phyloP scores from a whole-genome alignment of 768 basidiomycete species.

The Tephrocybe sp. region DNA sequence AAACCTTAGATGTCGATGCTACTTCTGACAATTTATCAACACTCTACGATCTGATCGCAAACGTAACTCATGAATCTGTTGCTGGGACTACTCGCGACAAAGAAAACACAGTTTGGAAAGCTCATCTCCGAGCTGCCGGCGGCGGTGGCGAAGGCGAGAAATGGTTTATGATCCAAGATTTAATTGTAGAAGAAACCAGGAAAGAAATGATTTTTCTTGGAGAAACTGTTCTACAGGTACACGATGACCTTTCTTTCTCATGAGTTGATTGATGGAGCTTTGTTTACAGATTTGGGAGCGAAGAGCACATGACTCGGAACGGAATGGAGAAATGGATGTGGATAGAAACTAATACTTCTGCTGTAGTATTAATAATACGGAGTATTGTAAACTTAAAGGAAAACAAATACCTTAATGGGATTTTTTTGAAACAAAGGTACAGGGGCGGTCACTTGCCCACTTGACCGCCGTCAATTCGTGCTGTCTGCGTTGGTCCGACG shows the following conservation, averaged over 20 bases:
- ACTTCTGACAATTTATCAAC: slow-evolving; percentile 58
- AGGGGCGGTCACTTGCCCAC: no score
- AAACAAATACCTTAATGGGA: no score
- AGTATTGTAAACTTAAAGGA: not conserved
- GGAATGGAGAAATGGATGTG: slow-evolving; percentile 31
- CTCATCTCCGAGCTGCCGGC: slow-evolving; percentile 74
- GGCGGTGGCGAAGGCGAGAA: slow-evolving; percentile 83
- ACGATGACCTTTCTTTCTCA: slow-evolving; percentile 8
- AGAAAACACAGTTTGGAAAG: slow-evolving; percentile 91
- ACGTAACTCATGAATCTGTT: slow-evolving; percentile 92
- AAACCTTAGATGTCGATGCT: slow-evolving; percentile 72
- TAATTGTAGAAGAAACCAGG: slow-evolving; percentile 94
- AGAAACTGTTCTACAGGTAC: slow-evolving; percentile 93
- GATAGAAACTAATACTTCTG: slow-evolving; percentile 23
- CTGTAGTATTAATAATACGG: not conserved
- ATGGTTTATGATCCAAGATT: slow-evolving; percentile 96
- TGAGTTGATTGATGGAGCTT: slow-evolving; percentile 13
- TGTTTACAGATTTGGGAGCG: slow-evolving; percentile 62
- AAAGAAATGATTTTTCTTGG: slow-evolving; percentile 98
- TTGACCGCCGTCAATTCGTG: not conserved
- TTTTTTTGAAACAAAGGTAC: no score
- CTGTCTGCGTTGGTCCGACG: not conserved
- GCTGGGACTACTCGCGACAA: slow-evolving; percentile 95
- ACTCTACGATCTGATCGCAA: slow-evolving; percentile 92
- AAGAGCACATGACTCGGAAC: slow-evolving; percentile 32